Evolutionary conservation across 106 monocot genomes (phyloP), one percentile per base, ranked within the genome.

Genomic region (Xerophyta viscosa): DNA sequence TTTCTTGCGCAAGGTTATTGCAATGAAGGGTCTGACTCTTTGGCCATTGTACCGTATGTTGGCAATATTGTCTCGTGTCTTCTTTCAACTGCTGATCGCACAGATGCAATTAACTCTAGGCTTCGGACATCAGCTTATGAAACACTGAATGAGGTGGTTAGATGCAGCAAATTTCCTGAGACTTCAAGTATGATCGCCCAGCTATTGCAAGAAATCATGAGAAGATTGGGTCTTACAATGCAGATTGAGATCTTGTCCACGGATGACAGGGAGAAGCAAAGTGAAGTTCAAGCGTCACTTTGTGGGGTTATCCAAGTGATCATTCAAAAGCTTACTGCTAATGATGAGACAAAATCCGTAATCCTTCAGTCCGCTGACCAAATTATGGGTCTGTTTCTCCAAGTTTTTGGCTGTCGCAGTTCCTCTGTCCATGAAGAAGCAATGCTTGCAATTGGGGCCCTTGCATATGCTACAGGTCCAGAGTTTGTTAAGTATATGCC

Each of bases 361-460:
- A 56, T 91, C 31, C 27, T 69, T 50, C 91, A 91, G 52, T 52
- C 67, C 47, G 71, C 85, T 36, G 91, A 86, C 66, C 68, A 74
- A 46, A 60, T 91, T 61, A 91, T 91, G 91, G 25, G 55, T 22
- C 49, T 91, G 10, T 75, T 91, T 61, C 77, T 91, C 3, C 50
- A 43, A 57, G 78, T 91, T 4, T 91, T 90, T 72, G 78, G 71
- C 20, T 91, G 85, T 37, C 64, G 69, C 37, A 91, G 72, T 47
- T 76, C 89, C 24, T 77, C 80, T 13, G 84, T 90, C 6, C 89
- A 90, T 65, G 89, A 90, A 53, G 89, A 90, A 52, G 83, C 89
- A 13, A 84, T 90, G 89, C 83, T 90, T 61, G 89, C 84, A 11
- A 90, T 80, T 47, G 89, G 89, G 29, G 89, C 89, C 37, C 74